Base-by-base conservation (phyloP, 208 protist species). In the Naegleria fowleri region DNA sequence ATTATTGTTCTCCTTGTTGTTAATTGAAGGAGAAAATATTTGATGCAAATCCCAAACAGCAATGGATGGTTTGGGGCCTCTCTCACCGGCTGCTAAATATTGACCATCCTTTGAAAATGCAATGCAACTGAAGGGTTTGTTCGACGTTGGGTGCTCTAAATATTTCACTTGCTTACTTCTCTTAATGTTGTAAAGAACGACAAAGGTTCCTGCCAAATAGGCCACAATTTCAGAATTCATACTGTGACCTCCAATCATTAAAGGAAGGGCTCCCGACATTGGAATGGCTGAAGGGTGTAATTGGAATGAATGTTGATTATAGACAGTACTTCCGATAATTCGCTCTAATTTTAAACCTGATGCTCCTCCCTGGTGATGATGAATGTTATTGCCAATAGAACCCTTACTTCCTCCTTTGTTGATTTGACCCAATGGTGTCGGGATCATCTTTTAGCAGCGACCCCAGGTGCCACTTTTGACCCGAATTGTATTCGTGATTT, bases 281-380 rank as follows among this genome's bases (percentile, higher is more conserved):
- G 55, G 55, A 22, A 67, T 29, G 0, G 22, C 11, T 22, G 55
- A 67, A 4, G 55, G 55, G 36, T 36, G 67, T 9, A 79, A 36
- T 79, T 79, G 19, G 36, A 79, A 36, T 0, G 67, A 79, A 36
- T 79, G 67, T 13, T 11, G n/a, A 9, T 29, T 36, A 2, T 9
- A 7, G 25, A 38, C n/a, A 88, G 85, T 88, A 39, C 33, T 58
- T 88, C 85, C 85, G 15, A 88, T 88, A 58, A 88, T 88, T 58
- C 33, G 55, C n/a, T 88, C 85, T 36, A 79, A 79, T 79, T 79
- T 79, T 36, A 79, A 79, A 90, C 99, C 94, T 40, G 98, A 99
- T 94, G 98, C 97, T 22, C 95, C 99, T 93, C 43, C 43, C 1
- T 7, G 5, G 7, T 48, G 98, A 99, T 95, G 98, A 99, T 95